Conservation (phyloP, 331 rosid species). For the Prunus yedoensis region DNA sequence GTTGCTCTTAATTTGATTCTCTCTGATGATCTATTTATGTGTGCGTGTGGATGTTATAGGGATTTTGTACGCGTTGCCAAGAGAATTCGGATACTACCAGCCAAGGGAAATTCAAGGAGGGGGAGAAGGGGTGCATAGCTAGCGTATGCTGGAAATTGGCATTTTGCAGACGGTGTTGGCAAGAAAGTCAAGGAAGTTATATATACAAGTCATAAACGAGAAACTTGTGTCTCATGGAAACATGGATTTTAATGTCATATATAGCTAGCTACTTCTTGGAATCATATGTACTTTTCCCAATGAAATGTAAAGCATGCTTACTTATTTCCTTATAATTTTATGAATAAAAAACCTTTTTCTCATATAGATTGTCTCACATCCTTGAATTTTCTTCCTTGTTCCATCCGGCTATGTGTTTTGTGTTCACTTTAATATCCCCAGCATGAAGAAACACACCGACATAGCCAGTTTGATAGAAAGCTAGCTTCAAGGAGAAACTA, state of each 20-base stretch:
- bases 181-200: constrained; percentile 30
- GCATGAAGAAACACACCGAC: too few species aligned
- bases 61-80: constrained; percentile 90
- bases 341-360: neutral
- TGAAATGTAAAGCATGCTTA: neutral
- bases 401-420: too few species aligned
- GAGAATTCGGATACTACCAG: constrained; percentile 80
- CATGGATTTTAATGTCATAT: constrained; percentile 9
- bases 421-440: too few species aligned
- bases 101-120: constrained; percentile 56
- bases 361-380: neutral
- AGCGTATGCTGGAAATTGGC: constrained; percentile 21
- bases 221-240: constrained; percentile 2
- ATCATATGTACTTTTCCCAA: constrained; percentile 10
- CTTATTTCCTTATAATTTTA: neutral
- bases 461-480: neutral
- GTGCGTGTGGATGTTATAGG: constrained; percentile 34
- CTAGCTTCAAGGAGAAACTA: neutral
- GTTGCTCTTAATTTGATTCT: neutral
- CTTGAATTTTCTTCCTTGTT: neutral
- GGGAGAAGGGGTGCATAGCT: constrained; percentile 22
- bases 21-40: neutral
- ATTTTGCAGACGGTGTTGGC: constrained; percentile 12
- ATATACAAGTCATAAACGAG: neutral
- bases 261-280: constrained; percentile 2